Percentiles rank a stretch among this genome's conserved stretches.
These are phyloP conservation scores for Plasmodium berghei DNA, from an alignment of 169 alveolate genomes.

Conservation along the genomic window DNA sequence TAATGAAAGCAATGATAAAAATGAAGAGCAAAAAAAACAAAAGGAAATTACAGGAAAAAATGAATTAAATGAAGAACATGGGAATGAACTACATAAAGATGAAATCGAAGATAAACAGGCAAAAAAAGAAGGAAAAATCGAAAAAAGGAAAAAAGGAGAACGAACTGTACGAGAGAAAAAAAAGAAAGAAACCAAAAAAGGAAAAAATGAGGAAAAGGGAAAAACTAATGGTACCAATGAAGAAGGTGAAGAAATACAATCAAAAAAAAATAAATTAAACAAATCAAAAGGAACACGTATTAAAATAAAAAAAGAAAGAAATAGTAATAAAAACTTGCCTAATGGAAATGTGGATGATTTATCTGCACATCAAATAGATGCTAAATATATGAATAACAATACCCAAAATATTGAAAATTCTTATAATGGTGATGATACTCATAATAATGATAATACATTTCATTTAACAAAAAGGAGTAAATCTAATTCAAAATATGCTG, in stretches of 20 bases:
- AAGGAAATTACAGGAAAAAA: background rate
- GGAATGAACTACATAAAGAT: background rate
- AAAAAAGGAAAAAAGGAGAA: conserved; percentile 8
- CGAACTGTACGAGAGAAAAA: background rate
- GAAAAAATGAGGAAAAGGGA: conserved; percentile 2
- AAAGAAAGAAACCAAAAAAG: conserved; percentile 3
- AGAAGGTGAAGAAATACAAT: background rate
- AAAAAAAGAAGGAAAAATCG: background rate
- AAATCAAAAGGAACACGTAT: background rate
- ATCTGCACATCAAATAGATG: too few relatives aligned
- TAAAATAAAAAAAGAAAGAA: conserved; percentile 11
- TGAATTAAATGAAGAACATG: background rate
- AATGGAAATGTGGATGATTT: too few relatives aligned
- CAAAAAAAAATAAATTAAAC: conserved; percentile 7
- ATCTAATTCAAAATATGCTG: too few relatives aligned
- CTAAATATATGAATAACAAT: too few relatives aligned
- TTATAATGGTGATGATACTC: too few relatives aligned
- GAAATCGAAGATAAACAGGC: background rate
- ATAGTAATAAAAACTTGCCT: background rate
- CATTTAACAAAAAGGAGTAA: too few relatives aligned
- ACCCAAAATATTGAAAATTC: too few relatives aligned
- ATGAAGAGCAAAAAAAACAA: background rate
- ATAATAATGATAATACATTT: too few relatives aligned
- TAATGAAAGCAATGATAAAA: conserved; percentile 14
- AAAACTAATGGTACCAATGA: background rate